Evolutionary conservation across 2,329 filamentous ascomycete species (phyloP).

Genomic region (Magnaporthiopsis rhizophila): DNA sequence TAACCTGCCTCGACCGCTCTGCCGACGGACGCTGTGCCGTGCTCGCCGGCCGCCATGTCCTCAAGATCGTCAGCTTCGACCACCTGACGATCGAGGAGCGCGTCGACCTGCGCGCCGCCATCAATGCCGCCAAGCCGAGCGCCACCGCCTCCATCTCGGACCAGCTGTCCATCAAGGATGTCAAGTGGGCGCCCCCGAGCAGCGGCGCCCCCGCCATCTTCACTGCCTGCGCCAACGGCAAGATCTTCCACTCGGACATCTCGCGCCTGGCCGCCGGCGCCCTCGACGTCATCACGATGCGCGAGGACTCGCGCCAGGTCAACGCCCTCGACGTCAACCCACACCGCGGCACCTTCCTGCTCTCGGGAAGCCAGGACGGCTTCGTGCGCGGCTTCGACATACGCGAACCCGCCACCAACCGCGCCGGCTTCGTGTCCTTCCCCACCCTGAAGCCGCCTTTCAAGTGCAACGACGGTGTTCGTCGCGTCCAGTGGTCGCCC

Average conservation of each 20-base stretch:
- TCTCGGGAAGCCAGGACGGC: slow-evolving; percentile 58
- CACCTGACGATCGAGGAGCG: slow-evolving; percentile 46
- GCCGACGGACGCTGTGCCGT: slow-evolving; percentile 48
- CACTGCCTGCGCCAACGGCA: slow-evolving; percentile 55
- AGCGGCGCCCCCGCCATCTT: slow-evolving; percentile 46
- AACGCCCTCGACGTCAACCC: slow-evolving; percentile 58
- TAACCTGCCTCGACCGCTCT: slow-evolving; percentile 50
- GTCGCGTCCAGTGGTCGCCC: slow-evolving; percentile 59
- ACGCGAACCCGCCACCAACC: slow-evolving; percentile 38
- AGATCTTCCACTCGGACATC: slow-evolving; percentile 58
- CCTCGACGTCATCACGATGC: slow-evolving; percentile 48
- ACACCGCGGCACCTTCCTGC: slow-evolving; percentile 45
- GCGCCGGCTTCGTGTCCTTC: slow-evolving; percentile 35
- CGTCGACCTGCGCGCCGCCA: slow-evolving; percentile 48
- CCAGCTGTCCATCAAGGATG: slow-evolving; percentile 56
- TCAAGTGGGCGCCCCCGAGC: slow-evolving; percentile 44
- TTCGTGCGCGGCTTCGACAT: slow-evolving; percentile 55
- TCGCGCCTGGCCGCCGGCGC: slow-evolving; percentile 32
- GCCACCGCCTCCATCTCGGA: slow-evolving; percentile 35
- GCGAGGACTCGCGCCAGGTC: slow-evolving; percentile 55
- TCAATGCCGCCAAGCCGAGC: slow-evolving; percentile 21
- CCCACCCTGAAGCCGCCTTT: slow-evolving; percentile 26
- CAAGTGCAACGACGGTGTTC: slow-evolving; percentile 50
- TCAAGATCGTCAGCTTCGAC: slow-evolving; percentile 52
- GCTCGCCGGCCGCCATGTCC: slow-evolving; percentile 50